phyloP scores from a whole-genome alignment of 768 basidiomycete genomes.

The Lactarius sanguifluus region DNA sequence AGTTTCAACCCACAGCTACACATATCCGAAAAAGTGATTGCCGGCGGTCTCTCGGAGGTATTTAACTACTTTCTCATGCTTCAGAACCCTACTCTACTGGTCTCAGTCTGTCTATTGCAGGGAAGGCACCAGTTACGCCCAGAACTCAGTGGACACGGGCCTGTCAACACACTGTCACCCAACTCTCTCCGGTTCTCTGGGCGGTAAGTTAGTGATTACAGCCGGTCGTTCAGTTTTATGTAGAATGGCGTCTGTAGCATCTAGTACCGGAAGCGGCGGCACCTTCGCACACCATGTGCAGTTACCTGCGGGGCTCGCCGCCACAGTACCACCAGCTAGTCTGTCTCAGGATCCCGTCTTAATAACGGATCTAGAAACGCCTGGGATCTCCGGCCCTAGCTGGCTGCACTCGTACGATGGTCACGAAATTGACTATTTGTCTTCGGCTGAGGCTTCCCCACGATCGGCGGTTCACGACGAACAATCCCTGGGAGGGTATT shows the following conservation, averaged over 20 bases:
- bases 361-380: not conserved
- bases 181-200: not conserved
- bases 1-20: not conserved
- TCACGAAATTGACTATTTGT: not conserved
- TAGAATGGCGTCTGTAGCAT: not conserved
- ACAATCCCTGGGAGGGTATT: constrained; percentile 23
- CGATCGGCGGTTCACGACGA: constrained; percentile 1
- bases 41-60: constrained; percentile 8
- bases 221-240: not conserved
- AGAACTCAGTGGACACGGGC: not conserved
- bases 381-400: not conserved
- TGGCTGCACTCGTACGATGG: not conserved
- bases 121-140: not conserved
- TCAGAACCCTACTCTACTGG: not conserved
- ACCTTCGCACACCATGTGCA: not conserved
- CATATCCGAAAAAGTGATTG: not conserved
- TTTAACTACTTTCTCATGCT: not conserved
- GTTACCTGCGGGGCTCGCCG: not conserved
- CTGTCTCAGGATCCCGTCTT: not conserved
- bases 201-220: constrained; percentile 1
- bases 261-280: not conserved
- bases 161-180: too few relatives aligned
- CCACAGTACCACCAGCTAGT: not conserved
- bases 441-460: not conserved
- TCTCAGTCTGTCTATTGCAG: constrained; percentile 1